Evolutionary conservation across 495 filamentous ascomycete genomes (phyloP).

Genomic region (Talaromyces ruber): DNA sequence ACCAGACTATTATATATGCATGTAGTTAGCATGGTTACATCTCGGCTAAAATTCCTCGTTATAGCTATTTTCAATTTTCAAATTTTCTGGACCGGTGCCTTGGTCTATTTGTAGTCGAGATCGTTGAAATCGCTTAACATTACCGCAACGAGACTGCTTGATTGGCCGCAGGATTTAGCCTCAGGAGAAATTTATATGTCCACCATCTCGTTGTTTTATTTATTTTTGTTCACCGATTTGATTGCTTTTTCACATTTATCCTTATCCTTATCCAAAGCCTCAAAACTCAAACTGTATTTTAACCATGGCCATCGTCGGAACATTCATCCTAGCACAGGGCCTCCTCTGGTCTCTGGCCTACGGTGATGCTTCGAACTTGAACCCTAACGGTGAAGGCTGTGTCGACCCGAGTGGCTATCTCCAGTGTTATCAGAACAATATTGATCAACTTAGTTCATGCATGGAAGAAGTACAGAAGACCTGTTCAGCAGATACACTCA

Average conservation of each 20-base stretch:
- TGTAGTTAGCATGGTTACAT: neutral
- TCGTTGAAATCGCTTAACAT: neutral
- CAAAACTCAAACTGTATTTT: neutral
- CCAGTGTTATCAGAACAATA: neutral
- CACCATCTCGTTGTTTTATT: neutral
- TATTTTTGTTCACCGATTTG: neutral
- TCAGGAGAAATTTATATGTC: neutral
- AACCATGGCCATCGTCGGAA: neutral
- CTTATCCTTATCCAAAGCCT: neutral
- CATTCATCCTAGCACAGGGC: neutral
- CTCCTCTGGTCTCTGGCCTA: neutral
- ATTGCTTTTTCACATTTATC: neutral
- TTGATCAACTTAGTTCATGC: neutral
- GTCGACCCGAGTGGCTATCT: neutral
- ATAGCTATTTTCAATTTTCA: neutral
- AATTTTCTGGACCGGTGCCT: neutral
- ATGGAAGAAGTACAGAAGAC: neutral
- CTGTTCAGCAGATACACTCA: neutral
- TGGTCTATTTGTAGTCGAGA: neutral
- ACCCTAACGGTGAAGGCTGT: neutral
- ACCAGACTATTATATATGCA: neutral
- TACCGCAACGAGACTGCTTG: neutral
- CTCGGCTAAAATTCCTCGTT: neutral
- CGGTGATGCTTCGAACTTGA: neutral
- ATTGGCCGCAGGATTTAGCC: neutral